Base-by-base conservation (phyloP, 768 basidiomycete species). In the Vishniacozyma victoriae region DNA sequence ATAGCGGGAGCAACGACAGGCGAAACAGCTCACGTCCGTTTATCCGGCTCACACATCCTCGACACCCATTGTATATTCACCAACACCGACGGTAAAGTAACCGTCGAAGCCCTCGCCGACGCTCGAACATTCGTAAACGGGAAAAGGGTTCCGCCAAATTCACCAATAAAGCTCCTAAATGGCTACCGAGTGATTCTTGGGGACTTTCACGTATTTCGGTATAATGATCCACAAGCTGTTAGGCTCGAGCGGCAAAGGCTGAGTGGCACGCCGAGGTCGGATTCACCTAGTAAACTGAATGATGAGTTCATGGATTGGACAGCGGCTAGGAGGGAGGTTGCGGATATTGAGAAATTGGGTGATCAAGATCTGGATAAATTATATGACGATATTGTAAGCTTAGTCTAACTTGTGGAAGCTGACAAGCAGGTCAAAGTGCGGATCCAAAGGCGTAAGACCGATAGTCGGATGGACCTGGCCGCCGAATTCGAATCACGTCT, bases 121-220 rank as follows among this genome's bases (percentile, higher is more conserved):
- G 86, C 86, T 59, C 81, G 86, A 54, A 95, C 90, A 20, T 57
- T 70, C 36, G 66, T 99, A 62, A 99, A 99, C 70, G 95, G 93
- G 29, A 87, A 90, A 68, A 84, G 90, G 71, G 78, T 93, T 14
- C 62, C 79, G 4, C 78, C 87, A 2, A 82, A 80, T 44, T 82
- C 86, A 72, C 78, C 84, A 12, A 80, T 86, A 70, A 89, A 87
- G 74, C 80, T 99, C 38, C 82, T 85, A 29, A 91, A 92, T 45
- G 95, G 95, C 27, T 97, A 85, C 71, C 87, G 95, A 24, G 87
- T 99, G 64, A 99, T 99, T 69, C 80, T 99, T 42, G 93, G 93
- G 20, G 92, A 96, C 59, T 84, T 90, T 56, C 95, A 99, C 74
- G 91, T 97, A 47, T 99, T 99, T 73, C 82, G 95, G 15, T 97